Percentiles rank a stretch among this genome's conserved stretches.
These are phyloP conservation scores for Calonectria pauciramosa DNA, from an alignment of 2,329 filamentous ascomycete genomes.

Conservation along the genomic window DNA sequence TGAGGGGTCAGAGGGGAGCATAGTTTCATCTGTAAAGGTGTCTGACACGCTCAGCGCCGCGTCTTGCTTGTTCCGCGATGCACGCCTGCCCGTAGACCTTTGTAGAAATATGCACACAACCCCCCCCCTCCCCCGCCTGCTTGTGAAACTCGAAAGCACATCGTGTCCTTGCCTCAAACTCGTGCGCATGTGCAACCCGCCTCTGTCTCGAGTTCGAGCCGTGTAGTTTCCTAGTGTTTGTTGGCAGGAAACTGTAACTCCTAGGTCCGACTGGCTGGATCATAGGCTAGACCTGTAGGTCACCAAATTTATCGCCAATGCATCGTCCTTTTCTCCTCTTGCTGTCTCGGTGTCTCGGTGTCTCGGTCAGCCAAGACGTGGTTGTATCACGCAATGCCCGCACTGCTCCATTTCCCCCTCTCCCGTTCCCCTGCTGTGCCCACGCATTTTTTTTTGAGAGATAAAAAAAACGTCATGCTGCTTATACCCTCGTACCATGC, in stretches of 20 bases:
- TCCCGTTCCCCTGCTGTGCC: neutral
- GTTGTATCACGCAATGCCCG: neutral
- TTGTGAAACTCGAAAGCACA: conserved; percentile 10
- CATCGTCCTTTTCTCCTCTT: neutral
- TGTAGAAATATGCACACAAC: conserved; percentile 6
- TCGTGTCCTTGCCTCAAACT: conserved; percentile 1
- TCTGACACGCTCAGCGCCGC: conserved; percentile 4
- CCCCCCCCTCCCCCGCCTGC: neutral
- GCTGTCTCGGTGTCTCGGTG: neutral
- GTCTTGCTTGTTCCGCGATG: neutral
- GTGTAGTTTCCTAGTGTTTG: neutral
- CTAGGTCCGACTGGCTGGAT: conserved; percentile 6
- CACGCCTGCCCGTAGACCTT: neutral
- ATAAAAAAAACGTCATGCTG: neutral
- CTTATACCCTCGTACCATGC: conserved; percentile 1
- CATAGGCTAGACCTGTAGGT: neutral
- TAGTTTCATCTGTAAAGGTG: conserved; percentile 7
- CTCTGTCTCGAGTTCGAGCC: neutral
- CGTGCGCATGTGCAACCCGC: neutral
- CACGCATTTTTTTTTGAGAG: neutral
- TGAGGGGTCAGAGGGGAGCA: neutral
- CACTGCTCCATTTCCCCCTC: neutral
- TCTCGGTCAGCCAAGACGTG: neutral
- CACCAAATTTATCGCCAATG: neutral
- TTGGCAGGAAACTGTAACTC: neutral